These are phyloP conservation scores for Pyrenophora teres DNA, from an alignment of 2,329 filamentous ascomycete species.

Conservation along the genomic window DNA sequence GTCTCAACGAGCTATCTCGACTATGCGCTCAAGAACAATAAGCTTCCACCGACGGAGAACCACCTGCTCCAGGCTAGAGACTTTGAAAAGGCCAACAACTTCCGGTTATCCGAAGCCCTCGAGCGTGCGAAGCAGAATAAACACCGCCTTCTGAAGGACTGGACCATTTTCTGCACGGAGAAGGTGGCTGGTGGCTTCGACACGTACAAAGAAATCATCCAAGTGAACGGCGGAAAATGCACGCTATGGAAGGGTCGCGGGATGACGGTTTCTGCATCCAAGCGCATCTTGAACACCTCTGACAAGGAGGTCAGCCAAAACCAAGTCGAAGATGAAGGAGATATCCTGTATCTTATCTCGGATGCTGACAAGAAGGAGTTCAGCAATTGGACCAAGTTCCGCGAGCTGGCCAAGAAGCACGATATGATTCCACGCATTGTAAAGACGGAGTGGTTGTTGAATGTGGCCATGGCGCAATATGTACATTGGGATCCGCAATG, in stretches of 20 bases:
- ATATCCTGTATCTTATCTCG: constrained; percentile 76
- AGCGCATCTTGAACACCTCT: constrained; percentile 35
- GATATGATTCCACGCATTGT: constrained; percentile 83
- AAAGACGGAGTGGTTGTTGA: constrained; percentile 84
- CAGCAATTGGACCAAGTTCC: constrained; percentile 78
- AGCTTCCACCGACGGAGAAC: constrained; percentile 66
- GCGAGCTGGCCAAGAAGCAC: constrained; percentile 75
- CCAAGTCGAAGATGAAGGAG: constrained; percentile 63
- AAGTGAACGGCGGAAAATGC: constrained; percentile 86
- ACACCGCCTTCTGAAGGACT: constrained; percentile 73
- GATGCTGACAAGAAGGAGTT: constrained; percentile 68
- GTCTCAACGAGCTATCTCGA: constrained; percentile 81
- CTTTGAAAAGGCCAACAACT: constrained; percentile 71
- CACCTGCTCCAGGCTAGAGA: constrained; percentile 73
- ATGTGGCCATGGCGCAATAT: constrained; percentile 86
- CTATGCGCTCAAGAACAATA: constrained; percentile 70
- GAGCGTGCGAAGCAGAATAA: constrained; percentile 75
- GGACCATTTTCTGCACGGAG: constrained; percentile 83
- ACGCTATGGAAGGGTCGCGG: constrained; percentile 75
- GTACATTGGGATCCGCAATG: constrained; percentile 52
- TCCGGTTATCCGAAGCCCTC: constrained; percentile 71
- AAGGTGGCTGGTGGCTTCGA: constrained; percentile 80
- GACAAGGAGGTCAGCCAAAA: constrained; percentile 55
- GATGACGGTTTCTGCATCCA: constrained; percentile 63
- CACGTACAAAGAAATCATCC: constrained; percentile 82